Conservation (phyloP, 2,329 filamentous ascomycete species). For the Penicillium sp. region DNA sequence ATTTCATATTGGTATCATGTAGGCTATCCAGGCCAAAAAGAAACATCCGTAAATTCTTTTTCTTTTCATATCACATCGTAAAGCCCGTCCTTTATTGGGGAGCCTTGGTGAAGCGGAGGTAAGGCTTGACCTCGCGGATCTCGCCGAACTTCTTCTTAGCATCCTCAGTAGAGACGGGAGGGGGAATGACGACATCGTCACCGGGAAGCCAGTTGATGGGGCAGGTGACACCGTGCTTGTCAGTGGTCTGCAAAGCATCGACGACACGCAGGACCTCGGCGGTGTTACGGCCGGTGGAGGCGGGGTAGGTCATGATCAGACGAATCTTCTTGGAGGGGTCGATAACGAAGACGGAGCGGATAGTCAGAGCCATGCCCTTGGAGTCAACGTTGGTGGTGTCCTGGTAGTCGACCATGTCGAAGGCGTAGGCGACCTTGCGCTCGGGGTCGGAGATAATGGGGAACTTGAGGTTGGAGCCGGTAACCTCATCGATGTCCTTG, state of each 20-base stretch:
- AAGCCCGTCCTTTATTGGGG: slow-evolving; percentile 29
- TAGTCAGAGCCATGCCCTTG: slow-evolving; percentile 75
- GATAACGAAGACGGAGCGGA: slow-evolving; percentile 91
- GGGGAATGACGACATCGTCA: slow-evolving; percentile 89
- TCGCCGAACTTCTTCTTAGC: slow-evolving; percentile 84
- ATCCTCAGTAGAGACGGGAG: slow-evolving; percentile 74
- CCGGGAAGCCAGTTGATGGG: slow-evolving; percentile 87
- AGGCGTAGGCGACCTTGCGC: slow-evolving; percentile 68
- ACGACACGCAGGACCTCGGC: slow-evolving; percentile 73
- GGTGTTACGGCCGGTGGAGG: slow-evolving; percentile 80
- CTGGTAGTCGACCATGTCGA: slow-evolving; percentile 81
- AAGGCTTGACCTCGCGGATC: slow-evolving; percentile 58
- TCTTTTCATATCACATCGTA: slow-evolving; percentile 16
- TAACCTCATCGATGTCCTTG: slow-evolving; percentile 78
- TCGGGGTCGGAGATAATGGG: slow-evolving; percentile 79
- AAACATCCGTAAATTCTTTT: slow-evolving; percentile 1
- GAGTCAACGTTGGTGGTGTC: slow-evolving; percentile 75
- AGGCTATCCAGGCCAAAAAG: slow-evolving; percentile 7
- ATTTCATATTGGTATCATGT: slow-evolving; percentile 23
- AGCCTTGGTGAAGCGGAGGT: slow-evolving; percentile 33
- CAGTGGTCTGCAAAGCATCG: slow-evolving; percentile 74
- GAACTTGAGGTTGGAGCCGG: slow-evolving; percentile 65
- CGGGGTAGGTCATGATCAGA: slow-evolving; percentile 87
- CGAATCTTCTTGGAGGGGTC: slow-evolving; percentile 92
- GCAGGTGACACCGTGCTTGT: slow-evolving; percentile 82